Conservation (phyloP, 805 yeast genomes). For the Schwanniomyces sp. region DNA sequence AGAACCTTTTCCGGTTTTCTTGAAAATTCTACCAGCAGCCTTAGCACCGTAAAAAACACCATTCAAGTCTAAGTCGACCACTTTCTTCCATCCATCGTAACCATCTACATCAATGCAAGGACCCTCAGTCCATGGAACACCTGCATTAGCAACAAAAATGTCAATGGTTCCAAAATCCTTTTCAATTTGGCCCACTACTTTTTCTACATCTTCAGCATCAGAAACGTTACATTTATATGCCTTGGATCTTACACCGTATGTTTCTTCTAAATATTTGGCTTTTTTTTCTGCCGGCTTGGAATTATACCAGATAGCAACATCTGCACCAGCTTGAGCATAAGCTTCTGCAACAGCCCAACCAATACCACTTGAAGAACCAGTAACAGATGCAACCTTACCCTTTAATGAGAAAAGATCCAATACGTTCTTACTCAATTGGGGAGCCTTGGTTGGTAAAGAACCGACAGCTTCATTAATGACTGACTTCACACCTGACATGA, state of each 20-base stretch:
- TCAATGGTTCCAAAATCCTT: constrained; percentile 79
- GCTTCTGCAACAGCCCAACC: constrained; percentile 83
- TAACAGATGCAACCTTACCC: constrained; percentile 79
- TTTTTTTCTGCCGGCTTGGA: constrained; percentile 58
- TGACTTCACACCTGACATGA: constrained; percentile 11
- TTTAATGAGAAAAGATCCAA: constrained; percentile 73
- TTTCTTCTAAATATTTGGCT: constrained; percentile 54
- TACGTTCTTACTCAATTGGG: constrained; percentile 51
- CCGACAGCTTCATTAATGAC: constrained; percentile 27
- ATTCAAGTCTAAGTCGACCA: constrained; percentile 40
- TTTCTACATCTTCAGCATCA: constrained; percentile 49
- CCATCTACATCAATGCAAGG: constrained; percentile 41
- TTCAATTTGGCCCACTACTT: constrained; percentile 49
- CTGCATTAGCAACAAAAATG: constrained; percentile 87
- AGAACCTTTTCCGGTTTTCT: constrained; percentile 41
- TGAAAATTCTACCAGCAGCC: constrained; percentile 39
- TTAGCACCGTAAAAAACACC: constrained; percentile 46
- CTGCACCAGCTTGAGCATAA: constrained; percentile 85
- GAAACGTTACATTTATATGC: constrained; percentile 66
- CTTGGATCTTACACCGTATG: constrained; percentile 59
- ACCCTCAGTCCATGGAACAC: constrained; percentile 78
- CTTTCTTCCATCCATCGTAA: constrained; percentile 31
- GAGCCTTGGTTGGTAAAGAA: constrained; percentile 54
- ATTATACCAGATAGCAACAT: constrained; percentile 54
- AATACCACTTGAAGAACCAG: constrained; percentile 86